Percentiles rank a stretch among this genome's conserved stretches.
Evolutionary conservation across 441 rosid species (phyloP).

Genomic region (Codiaeum variegatum): DNA sequence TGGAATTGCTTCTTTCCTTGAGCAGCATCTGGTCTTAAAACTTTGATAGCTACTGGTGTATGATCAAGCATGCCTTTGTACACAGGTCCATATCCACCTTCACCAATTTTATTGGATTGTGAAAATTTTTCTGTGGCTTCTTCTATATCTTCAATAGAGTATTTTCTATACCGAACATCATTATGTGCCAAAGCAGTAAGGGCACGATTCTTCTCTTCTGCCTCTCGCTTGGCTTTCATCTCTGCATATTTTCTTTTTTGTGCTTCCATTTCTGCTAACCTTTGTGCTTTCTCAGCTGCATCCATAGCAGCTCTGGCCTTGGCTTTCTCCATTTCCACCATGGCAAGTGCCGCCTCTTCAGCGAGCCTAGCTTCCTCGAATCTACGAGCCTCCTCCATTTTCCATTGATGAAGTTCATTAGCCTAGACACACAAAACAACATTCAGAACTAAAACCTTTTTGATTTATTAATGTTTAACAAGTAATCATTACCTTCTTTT

Average conservation of each 20-base stretch:
- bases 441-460: neutral
- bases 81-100: conserved; percentile 83
- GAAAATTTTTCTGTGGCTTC: conserved; percentile 52
- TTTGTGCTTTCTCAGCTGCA: conserved; percentile 62
- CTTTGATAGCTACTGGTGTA: conserved; percentile 72
- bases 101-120: conserved; percentile 51
- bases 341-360: conserved; percentile 59
- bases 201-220: conserved; percentile 55
- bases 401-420: conserved; percentile 52
- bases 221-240: conserved; percentile 47
- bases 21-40: conserved; percentile 69
- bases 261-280: conserved; percentile 59
- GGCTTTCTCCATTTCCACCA: conserved; percentile 69
- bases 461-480: neutral
- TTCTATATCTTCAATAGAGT: conserved; percentile 59
- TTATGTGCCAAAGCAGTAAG: conserved; percentile 42
- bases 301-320: conserved; percentile 62
- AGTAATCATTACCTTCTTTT: conserved; percentile 44
- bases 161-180: conserved; percentile 58
- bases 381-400: conserved; percentile 49
- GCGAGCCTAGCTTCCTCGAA: conserved; percentile 59
- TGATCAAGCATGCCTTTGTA: conserved; percentile 64
- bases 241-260: conserved; percentile 61
- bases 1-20: conserved; percentile 72
- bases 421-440: conserved; percentile 39